phyloP scores from a whole-genome alignment of 345 rosid genomes.

The Angophora floribunda region DNA sequence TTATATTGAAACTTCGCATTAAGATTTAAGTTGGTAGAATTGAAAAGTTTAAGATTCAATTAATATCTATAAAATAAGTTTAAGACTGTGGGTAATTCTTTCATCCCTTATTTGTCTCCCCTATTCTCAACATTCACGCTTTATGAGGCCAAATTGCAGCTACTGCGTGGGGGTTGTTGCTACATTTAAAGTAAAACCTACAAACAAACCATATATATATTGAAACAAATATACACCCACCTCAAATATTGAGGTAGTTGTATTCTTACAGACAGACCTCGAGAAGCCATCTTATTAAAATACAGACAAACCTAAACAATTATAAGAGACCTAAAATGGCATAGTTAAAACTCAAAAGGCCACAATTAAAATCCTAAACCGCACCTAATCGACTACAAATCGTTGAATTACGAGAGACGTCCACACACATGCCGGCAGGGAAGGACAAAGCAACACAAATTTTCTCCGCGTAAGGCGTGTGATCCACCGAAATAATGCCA shows the following conservation, averaged over 20 bases:
- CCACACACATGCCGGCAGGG: neutral
- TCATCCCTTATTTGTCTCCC: neutral
- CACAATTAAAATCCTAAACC: neutral
- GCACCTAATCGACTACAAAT: neutral
- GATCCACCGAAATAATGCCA: neutral
- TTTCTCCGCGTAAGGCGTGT: neutral
- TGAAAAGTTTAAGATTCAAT: accelerated
- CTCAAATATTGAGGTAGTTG: neutral
- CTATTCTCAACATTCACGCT: neutral
- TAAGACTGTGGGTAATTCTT: neutral
- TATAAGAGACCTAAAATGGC: neutral
- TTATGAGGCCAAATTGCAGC: neutral
- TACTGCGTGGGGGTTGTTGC: neutral
- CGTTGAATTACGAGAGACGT: neutral
- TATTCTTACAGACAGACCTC: neutral
- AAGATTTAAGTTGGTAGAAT: accelerated
- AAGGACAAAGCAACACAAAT: neutral
- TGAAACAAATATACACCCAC: neutral
- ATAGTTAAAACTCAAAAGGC: neutral
- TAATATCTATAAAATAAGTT: accelerated
- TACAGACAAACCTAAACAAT: neutral
- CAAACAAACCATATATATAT: neutral
- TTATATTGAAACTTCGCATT: neutral
- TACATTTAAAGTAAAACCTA: neutral
- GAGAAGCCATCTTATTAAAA: neutral